Conservation (phyloP, 176 grass and related monocot species). For the Hyparrhenia diplandra region DNA sequence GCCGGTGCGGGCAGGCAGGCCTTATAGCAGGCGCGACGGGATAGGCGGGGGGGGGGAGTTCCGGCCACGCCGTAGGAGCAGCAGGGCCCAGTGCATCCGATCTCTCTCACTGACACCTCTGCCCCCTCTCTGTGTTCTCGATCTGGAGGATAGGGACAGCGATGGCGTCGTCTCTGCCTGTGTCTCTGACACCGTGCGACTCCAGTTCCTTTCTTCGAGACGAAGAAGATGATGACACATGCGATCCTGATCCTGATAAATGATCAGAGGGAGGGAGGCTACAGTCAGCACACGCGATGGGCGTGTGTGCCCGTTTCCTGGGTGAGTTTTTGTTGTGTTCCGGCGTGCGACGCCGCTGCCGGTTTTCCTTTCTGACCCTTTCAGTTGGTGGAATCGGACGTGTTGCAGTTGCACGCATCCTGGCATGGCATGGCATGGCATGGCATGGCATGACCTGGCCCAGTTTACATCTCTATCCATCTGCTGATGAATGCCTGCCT, state of each 20-base stretch:
- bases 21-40: not conserved
- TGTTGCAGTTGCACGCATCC: no score
- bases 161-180: not conserved
- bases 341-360: not conserved
- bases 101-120: not conserved
- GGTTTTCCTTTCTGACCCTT: not conserved
- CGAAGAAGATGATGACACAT: no score
- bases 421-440: no score
- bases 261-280: no score
- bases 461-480: no score
- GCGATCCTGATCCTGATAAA: no score
- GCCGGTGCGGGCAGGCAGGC: no score
- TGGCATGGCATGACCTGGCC: no score
- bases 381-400: not conserved
- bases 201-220: not conserved
- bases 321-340: not conserved
- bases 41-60: no score
- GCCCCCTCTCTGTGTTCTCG: not conserved
- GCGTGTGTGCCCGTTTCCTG: not conserved
- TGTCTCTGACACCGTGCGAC: not conserved
- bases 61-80: no score
- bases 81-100: no score
- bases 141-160: not conserved
- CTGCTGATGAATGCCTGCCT: no score
- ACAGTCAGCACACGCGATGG: not conserved